phyloP scores from a whole-genome alignment of 768 basidiomycete species.

The Nidularia sp. region DNA sequence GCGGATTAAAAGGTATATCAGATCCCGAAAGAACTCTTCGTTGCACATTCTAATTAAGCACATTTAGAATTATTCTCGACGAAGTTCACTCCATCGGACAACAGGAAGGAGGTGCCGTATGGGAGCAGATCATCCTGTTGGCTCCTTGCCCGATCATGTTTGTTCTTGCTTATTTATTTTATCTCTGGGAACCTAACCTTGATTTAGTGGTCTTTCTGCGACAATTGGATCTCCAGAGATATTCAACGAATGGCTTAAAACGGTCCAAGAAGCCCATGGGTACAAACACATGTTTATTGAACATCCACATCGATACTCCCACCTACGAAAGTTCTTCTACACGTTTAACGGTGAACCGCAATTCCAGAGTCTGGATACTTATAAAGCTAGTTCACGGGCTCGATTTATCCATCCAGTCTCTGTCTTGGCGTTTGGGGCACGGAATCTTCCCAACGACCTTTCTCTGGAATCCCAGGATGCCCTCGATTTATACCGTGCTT shows the following conservation, averaged over 20 bases:
- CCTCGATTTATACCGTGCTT: constrained; percentile 43
- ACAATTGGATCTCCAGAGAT: constrained; percentile 62
- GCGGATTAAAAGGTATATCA: constrained; percentile 50
- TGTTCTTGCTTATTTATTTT: constrained; percentile 13
- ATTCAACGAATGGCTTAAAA: constrained; percentile 63
- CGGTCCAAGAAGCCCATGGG: constrained; percentile 55
- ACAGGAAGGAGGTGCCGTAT: constrained; percentile 63
- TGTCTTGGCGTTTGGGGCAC: constrained; percentile 49
- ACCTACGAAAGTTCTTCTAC: constrained; percentile 67
- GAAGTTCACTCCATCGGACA: constrained; percentile 70
- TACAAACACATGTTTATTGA: constrained; percentile 57
- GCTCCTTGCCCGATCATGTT: constrained; percentile 73
- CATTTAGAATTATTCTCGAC: constrained; percentile 61
- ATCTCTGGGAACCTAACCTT: background rate
- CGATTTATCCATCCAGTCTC: constrained; percentile 64
- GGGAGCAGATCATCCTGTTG: constrained; percentile 72
- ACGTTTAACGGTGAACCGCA: constrained; percentile 15
- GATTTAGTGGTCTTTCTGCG: constrained; percentile 60
- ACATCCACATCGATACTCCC: constrained; percentile 69
- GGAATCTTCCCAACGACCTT: constrained; percentile 55
- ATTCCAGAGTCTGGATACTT: constrained; percentile 33
- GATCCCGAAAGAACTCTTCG: background rate
- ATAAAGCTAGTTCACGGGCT: constrained; percentile 33
- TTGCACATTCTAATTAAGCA: constrained; percentile 1
- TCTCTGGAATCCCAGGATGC: constrained; percentile 59